phyloP scores from a whole-genome alignment of 148 eudicot species.

The Euryodendron excelsum region DNA sequence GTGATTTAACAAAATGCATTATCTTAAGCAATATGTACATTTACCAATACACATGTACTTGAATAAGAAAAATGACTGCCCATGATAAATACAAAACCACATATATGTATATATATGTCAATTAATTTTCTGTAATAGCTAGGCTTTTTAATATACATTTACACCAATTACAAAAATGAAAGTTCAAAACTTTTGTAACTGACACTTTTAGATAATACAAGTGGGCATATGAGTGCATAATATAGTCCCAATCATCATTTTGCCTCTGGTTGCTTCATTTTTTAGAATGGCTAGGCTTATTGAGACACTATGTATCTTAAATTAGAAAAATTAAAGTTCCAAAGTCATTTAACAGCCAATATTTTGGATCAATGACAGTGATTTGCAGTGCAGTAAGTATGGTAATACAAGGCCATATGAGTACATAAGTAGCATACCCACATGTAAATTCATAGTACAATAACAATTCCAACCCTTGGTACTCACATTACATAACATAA shows the following conservation, averaged over 20 bases:
- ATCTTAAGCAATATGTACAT: too few relatives aligned
- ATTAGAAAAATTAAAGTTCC: not conserved
- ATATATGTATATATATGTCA: not conserved
- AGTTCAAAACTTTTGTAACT: not conserved
- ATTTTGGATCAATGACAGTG: not conserved
- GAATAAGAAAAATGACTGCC: too few relatives aligned
- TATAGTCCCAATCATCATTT: not conserved
- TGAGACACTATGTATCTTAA: not conserved
- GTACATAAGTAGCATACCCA: too few relatives aligned
- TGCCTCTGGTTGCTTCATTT: not conserved
- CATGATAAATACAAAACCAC: not conserved
- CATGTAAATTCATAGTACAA: too few relatives aligned
- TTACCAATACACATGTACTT: too few relatives aligned
- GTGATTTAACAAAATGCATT: too few relatives aligned
- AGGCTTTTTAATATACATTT: not conserved
- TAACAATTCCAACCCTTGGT: too few relatives aligned
- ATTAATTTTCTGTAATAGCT: not conserved
- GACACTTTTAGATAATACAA: not conserved
- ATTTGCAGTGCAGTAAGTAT: too few relatives aligned
- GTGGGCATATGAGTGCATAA: not conserved
- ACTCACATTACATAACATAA: too few relatives aligned
- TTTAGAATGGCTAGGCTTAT: not conserved
- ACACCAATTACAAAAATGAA: not conserved
- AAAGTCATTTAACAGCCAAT: not conserved
- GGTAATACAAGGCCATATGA: too few relatives aligned